Evolutionary conservation across 2,329 filamentous ascomycete genomes (phyloP).

Genomic region (Alternaria sp.): DNA sequence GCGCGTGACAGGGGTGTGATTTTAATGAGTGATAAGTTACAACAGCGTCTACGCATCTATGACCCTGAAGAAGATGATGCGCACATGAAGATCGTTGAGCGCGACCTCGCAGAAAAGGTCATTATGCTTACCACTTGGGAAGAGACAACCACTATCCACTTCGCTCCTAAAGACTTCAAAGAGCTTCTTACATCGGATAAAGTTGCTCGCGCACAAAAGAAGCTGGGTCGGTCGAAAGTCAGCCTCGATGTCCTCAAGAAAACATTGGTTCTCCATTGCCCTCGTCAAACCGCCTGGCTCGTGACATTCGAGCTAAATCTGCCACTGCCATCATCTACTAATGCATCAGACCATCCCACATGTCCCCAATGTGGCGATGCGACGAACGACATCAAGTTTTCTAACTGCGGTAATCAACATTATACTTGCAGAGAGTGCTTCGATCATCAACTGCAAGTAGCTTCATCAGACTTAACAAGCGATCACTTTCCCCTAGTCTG

Average conservation of each 20-base stretch:
- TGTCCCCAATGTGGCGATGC: constrained; percentile 10
- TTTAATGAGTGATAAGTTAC: constrained; percentile 15
- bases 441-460: constrained; percentile 21
- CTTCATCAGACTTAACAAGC: constrained; percentile 13
- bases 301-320: constrained; percentile 9
- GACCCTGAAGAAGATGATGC: constrained; percentile 6
- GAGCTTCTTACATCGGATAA: constrained; percentile 6
- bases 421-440: constrained; percentile 29
- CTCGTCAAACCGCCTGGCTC: constrained; percentile 3
- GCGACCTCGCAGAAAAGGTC: constrained; percentile 7
- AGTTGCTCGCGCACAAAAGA: constrained; percentile 1
- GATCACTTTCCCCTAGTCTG: constrained; percentile 18
- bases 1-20: constrained; percentile 2
- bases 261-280: constrained; percentile 11
- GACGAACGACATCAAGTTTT: constrained; percentile 12
- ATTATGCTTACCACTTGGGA: neutral
- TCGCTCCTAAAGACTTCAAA: neutral
- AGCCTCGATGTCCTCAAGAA: constrained; percentile 16
- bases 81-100: neutral
- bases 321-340: neutral
- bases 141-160: constrained; percentile 7
- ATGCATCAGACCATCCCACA: neutral
- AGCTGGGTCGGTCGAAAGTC: constrained; percentile 8
- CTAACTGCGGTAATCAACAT: constrained; percentile 20
- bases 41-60: constrained; percentile 16